Evolutionary conservation across 768 basidiomycete genomes (phyloP), one percentile per base, ranked within the genome.

Genomic region (Mycena crocata): DNA sequence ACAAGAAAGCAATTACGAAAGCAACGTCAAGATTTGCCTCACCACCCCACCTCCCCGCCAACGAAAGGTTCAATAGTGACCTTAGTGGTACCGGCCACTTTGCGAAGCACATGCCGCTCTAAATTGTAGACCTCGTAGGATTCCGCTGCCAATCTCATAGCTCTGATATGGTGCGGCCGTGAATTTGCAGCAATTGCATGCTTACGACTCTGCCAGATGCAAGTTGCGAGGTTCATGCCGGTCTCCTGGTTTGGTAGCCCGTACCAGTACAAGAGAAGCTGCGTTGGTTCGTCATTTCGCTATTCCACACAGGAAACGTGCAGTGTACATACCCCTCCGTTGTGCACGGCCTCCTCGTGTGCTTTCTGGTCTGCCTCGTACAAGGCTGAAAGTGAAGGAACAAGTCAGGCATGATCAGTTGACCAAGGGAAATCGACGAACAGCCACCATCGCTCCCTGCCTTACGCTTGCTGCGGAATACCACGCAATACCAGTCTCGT

Each of bases 181-280:
- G 89, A 87, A 70, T 89, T 94, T 0, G 96, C 96, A 5, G 89
- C 89, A 30, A 90, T 80, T 5, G 96, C 97, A 66, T 95, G 92
- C 70, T 86, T 86, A 8, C 96, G 89, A 44, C 92, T 94, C 79
- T 93, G 90, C 96, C 97, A 99, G 44, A 99, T 91, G 80, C 96
- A 98, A 21, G 96, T 98, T 10, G 96, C 95, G 58, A 98, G 87
- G 77, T 98, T 98, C 79, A 93, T 83, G 2, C 95, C 90, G 0
- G 93, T 92, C 39, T 83, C 76, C 52, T 85, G 85, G 70, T 93
- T 81, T 1, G 96, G 96, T 32, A 91, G 85, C 13, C 96, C 96
- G 71, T 95, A 96, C 96, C 97, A 98, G 77, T 98, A 98, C 75
- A 96, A 83, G 56, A 98, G 86, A 34, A 98, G 82, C 88, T 94